Conservation (phyloP, 1,139 yeast genomes). For the Blastobotrys petasosporus region DNA sequence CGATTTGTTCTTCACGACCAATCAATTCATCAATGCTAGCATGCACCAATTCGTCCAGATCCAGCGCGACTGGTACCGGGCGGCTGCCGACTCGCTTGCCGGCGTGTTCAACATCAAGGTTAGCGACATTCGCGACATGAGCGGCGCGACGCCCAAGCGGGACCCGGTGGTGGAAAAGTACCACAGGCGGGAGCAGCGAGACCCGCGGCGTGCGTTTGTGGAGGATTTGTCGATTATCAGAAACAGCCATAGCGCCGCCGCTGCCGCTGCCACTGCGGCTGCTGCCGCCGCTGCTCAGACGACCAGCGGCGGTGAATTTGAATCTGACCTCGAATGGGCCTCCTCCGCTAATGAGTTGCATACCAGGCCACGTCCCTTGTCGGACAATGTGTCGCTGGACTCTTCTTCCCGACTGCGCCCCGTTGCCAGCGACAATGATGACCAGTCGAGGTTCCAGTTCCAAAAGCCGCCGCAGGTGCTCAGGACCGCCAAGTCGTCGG, state of each 20-base stretch:
- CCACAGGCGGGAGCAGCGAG: not conserved
- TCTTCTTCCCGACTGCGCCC: too few relatives aligned
- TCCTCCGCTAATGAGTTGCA: too few relatives aligned
- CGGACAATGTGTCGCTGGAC: too few relatives aligned
- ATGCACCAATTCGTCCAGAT: conserved; percentile 22
- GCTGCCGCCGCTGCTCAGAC: too few relatives aligned
- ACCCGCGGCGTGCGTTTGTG: not conserved
- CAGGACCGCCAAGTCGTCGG: too few relatives aligned
- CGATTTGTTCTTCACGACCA: conserved; percentile 23
- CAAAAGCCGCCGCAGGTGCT: too few relatives aligned
- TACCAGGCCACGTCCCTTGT: too few relatives aligned
- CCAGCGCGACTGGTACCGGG: conserved; percentile 27
- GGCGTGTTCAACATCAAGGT: conserved; percentile 20
- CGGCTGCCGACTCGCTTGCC: conserved; percentile 26
- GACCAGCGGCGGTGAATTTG: too few relatives aligned
- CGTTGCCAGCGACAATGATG: too few relatives aligned
- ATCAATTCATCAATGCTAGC: conserved; percentile 22
- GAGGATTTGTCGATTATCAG: conserved; percentile 2
- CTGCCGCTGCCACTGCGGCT: not conserved
- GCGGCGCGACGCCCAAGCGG: conserved; percentile 4
- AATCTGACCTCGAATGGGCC: too few relatives aligned
- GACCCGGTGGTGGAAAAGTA: conserved; percentile 20
- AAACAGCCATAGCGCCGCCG: not conserved
- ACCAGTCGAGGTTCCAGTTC: too few relatives aligned
- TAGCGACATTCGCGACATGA: conserved; percentile 17